Conservation (phyloP, 2,329 filamentous ascomycete species). For the Escovopsis sp. region DNA sequence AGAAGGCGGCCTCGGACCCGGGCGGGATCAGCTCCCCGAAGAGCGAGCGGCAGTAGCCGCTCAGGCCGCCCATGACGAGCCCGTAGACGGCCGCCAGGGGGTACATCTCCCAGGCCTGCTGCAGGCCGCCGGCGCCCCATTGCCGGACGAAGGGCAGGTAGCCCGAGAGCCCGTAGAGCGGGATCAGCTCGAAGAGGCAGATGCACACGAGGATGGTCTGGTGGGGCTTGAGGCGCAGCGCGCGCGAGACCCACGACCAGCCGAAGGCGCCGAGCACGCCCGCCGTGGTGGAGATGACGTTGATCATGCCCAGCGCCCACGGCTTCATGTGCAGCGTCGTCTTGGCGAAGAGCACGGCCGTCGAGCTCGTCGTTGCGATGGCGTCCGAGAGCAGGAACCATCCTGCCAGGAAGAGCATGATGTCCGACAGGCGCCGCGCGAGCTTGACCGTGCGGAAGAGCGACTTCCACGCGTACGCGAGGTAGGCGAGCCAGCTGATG, state of each 20-base stretch:
- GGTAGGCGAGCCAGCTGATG: constrained; percentile 48
- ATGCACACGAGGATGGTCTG: constrained; percentile 92
- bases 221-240: constrained; percentile 55
- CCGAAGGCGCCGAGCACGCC: constrained; percentile 80
- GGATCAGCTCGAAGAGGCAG: constrained; percentile 78
- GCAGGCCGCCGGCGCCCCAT: constrained; percentile 69
- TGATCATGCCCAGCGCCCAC: constrained; percentile 79
- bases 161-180: constrained; percentile 76
- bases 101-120: constrained; percentile 95
- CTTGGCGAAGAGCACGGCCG: constrained; percentile 90
- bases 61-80: constrained; percentile 82
- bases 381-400: constrained; percentile 95
- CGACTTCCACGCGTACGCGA: constrained; percentile 72
- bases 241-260: constrained; percentile 66
- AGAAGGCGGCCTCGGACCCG: constrained; percentile 90
- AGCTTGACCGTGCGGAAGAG: constrained; percentile 66
- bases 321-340: constrained; percentile 82
- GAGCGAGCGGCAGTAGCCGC: constrained; percentile 79
- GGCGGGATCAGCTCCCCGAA: constrained; percentile 90
- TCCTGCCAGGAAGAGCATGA: constrained; percentile 64
- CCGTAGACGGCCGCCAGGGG: constrained; percentile 82
- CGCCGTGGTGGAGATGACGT: constrained; percentile 72
- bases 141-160: constrained; percentile 66
- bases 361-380: constrained; percentile 86
- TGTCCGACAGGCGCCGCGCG: constrained; percentile 56